These are phyloP conservation scores for Peribolospora baueri DNA, from an alignment of 768 basidiomycete species.

Conservation along the genomic window DNA sequence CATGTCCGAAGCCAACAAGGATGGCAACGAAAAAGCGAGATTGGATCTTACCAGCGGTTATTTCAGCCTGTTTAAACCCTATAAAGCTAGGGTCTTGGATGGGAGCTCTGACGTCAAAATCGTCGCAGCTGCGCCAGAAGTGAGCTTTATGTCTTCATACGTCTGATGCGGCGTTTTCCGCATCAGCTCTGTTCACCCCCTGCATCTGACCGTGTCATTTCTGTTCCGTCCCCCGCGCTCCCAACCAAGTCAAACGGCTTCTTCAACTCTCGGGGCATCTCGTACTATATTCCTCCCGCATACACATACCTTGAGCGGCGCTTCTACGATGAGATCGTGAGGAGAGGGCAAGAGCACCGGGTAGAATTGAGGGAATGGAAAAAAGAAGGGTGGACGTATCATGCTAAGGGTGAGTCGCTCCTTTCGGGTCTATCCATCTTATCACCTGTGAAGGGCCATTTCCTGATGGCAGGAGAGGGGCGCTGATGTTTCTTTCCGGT, in stretches of 20 bases:
- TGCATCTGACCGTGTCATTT: background rate
- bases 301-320: constrained; percentile 69
- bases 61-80: constrained; percentile 60
- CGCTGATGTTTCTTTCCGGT: background rate
- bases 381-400: constrained; percentile 80
- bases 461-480: too few species aligned
- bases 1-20: constrained; percentile 11
- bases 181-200: background rate
- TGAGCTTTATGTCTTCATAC: constrained; percentile 17
- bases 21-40: constrained; percentile 13
- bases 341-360: constrained; percentile 18
- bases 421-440: background rate
- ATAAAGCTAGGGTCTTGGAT: constrained; percentile 42
- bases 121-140: constrained; percentile 67
- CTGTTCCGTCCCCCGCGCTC: background rate
- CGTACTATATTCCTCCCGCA: constrained; percentile 79
- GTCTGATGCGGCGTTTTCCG: background rate
- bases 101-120: constrained; percentile 34
- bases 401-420: constrained; percentile 58
- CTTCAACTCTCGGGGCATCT: constrained; percentile 64
- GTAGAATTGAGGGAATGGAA: constrained; percentile 72
- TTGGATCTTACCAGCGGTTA: constrained; percentile 81
- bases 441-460: background rate
- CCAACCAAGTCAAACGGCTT: constrained; percentile 71
- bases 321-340: constrained; percentile 29